phyloP scores from a whole-genome alignment of 805 yeast genomes.

The Candida bentonensis region DNA sequence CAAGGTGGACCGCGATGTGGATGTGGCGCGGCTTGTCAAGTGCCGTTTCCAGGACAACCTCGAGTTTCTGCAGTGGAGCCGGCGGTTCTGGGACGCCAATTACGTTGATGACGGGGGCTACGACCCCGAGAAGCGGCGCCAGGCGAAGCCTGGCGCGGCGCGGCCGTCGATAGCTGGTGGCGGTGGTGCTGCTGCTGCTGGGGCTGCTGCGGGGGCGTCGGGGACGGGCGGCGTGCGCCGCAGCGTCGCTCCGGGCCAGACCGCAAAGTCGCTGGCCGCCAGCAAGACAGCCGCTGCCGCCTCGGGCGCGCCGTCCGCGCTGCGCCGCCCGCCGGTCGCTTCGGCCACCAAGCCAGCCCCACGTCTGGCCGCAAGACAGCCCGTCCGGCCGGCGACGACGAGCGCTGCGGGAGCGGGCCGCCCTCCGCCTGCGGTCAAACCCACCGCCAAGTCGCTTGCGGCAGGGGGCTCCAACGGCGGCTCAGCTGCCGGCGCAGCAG shows the following conservation, averaged over 20 bases:
- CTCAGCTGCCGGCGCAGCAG: conserved; percentile 7
- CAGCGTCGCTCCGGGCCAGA: conserved; percentile 1
- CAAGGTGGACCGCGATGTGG: conserved; percentile 56
- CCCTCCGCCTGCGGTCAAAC: conserved; percentile 1
- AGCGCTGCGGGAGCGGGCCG: conserved; percentile 4
- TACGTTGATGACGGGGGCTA: conserved; percentile 1
- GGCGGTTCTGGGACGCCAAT: conserved; percentile 65
- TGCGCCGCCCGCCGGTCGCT: background rate
- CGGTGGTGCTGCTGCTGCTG: conserved; percentile 2
- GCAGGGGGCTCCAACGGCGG: conserved; percentile 3
- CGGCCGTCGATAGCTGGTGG: conserved; percentile 1
- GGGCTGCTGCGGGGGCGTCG: conserved; percentile 5
- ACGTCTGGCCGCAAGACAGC: conserved; percentile 1
- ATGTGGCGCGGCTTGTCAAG: conserved; percentile 68
- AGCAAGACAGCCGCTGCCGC: conserved; percentile 2
- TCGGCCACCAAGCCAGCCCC: background rate
- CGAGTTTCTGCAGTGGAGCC: conserved; percentile 88
- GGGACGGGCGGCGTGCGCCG: background rate
- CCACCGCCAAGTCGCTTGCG: background rate
- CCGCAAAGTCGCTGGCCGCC: no score
- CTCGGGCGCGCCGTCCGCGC: background rate
- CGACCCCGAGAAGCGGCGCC: background rate
- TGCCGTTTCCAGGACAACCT: conserved; percentile 89
- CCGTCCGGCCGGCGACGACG: background rate
- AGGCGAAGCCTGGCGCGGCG: conserved; percentile 3